phyloP scores from a whole-genome alignment of 164 flowering plant species.

The Magnolia kwangsiensis region DNA sequence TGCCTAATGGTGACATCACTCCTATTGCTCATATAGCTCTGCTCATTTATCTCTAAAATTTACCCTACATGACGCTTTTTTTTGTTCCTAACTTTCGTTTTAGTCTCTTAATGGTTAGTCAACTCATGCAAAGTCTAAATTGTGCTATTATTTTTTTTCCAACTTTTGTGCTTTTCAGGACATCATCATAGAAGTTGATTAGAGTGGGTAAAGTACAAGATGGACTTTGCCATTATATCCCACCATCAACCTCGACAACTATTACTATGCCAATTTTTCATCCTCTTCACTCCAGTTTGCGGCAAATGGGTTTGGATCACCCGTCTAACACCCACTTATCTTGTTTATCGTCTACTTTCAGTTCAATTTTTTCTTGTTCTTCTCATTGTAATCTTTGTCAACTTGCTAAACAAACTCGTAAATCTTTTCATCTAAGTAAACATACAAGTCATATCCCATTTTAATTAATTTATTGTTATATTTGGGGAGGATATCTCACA shows the following conservation, averaged over 20 bases:
- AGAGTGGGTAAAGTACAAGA: too few species aligned
- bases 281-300: neutral
- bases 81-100: too few species aligned
- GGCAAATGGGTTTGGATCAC: neutral
- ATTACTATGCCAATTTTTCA: neutral
- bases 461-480: neutral
- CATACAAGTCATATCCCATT: neutral
- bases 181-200: too few species aligned
- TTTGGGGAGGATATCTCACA: neutral
- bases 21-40: too few species aligned
- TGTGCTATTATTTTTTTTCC: too few species aligned
- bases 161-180: too few species aligned
- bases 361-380: too few species aligned
- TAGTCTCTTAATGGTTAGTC: too few species aligned
- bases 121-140: too few species aligned
- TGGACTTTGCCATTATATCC: neutral
- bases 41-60: too few species aligned
- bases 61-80: too few species aligned
- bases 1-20: too few species aligned
- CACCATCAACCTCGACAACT: neutral
- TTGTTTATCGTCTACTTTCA: neutral
- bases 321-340: neutral
- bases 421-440: neutral
- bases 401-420: neutral
- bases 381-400: neutral